A percentile compares a stretch with the other conserved stretches of the same genome.
Conservation (phyloP, 805 yeast genomes). For the Candida ulmi region DNA sequence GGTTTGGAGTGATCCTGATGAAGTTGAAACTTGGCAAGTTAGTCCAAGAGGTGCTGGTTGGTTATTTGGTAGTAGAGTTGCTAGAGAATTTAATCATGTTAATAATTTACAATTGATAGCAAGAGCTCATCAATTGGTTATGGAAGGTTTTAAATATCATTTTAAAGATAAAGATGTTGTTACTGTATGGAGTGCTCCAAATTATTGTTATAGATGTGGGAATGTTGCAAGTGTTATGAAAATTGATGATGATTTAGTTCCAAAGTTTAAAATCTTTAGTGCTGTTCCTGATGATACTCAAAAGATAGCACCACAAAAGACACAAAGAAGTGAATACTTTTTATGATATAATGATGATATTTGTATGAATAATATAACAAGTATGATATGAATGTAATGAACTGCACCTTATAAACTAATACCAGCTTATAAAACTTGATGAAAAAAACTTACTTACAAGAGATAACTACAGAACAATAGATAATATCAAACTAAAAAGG, state of each 20-base stretch:
- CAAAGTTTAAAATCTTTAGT: constrained; percentile 87
- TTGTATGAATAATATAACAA: too few relatives aligned
- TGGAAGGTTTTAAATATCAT: constrained; percentile 97
- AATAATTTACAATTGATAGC: constrained; percentile 86
- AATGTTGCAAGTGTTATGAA: constrained; percentile 98
- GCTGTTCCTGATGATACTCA: constrained; percentile 84
- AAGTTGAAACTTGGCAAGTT: constrained; percentile 97
- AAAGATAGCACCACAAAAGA: constrained; percentile 27
- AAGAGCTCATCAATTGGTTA: constrained; percentile 95
- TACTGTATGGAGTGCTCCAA: constrained; percentile 97
- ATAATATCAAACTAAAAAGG: too few relatives aligned
- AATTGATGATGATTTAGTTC: constrained; percentile 79
- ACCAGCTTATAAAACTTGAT: too few relatives aligned
- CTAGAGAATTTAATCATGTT: constrained; percentile 93
- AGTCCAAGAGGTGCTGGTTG: constrained; percentile 99
- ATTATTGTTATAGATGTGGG: constrained; percentile 96
- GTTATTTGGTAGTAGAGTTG: constrained; percentile 92
- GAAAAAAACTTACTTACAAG: too few relatives aligned
- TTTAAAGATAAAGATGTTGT: constrained; percentile 95
- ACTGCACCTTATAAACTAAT: too few relatives aligned
- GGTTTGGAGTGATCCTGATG: constrained; percentile 98
- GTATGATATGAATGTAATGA: too few relatives aligned
- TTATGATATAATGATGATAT: constrained; percentile 7
- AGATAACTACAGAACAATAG: too few relatives aligned
- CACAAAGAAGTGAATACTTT: constrained; percentile 30